A percentile compares a stretch with the other conserved stretches of the same genome.
These are phyloP conservation scores for Limonium bicolor DNA, from an alignment of 148 eudicot species.

Conservation along the genomic window DNA sequence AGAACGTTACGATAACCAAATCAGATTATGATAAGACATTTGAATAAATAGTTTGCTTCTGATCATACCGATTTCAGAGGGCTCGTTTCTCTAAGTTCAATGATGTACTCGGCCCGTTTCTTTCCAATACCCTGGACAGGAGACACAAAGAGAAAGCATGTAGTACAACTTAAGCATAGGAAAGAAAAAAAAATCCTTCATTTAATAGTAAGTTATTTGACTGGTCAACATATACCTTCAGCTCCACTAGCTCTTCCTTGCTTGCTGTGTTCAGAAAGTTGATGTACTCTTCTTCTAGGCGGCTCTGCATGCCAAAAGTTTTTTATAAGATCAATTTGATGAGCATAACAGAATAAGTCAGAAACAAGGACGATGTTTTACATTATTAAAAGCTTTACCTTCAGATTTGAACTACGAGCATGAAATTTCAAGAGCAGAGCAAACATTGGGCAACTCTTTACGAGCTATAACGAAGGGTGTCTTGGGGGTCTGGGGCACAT, in stretches of 20 bases:
- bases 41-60: slow-evolving; percentile 1
- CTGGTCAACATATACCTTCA: slow-evolving; percentile 34
- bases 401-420: slow-evolving; percentile 46
- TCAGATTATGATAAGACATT: not conserved
- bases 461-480: slow-evolving; percentile 19
- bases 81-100: slow-evolving; percentile 63
- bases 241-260: slow-evolving; percentile 74
- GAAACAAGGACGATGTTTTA: not conserved
- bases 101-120: slow-evolving; percentile 64
- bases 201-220: not conserved
- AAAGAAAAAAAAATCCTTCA: not conserved
- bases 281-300: slow-evolving; percentile 58
- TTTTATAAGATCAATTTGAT: not conserved
- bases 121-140: slow-evolving; percentile 70
- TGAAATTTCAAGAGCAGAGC: slow-evolving; percentile 59
- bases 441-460: slow-evolving; percentile 22
- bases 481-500: no score
- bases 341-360: not conserved
- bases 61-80: slow-evolving; percentile 65
- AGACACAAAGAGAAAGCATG: not conserved
- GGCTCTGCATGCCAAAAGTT: slow-evolving; percentile 24
- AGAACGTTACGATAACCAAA: not conserved
- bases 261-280: slow-evolving; percentile 67
- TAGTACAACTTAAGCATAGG: not conserved
- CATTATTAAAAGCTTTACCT: slow-evolving; percentile 27